Evolutionary conservation across 164 flowering plant genomes (phyloP).

Genomic region (Berberis thunbergii): DNA sequence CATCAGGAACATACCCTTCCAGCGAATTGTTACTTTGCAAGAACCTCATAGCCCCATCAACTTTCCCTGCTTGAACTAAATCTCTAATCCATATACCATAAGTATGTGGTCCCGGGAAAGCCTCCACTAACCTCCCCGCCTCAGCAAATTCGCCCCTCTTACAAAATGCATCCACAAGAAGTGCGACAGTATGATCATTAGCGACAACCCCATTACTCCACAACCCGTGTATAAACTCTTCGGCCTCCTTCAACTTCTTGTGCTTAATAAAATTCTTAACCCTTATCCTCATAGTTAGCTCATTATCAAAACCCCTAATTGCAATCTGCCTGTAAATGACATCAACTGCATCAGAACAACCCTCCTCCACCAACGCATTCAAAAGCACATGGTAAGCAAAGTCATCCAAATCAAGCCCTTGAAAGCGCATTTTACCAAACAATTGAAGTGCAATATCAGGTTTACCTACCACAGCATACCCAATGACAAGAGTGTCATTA

Average conservation of each 20-base stretch:
- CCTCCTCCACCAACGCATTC: conserved; percentile 44
- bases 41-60: conserved; percentile 48
- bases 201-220: conserved; percentile 8
- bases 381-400: conserved; percentile 62
- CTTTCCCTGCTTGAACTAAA: conserved; percentile 40
- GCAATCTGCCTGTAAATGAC: conserved; percentile 40
- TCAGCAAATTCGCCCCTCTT: not conserved
- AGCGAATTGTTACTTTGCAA: conserved; percentile 24
- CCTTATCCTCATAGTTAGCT: conserved; percentile 34
- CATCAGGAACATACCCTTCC: conserved; percentile 56
- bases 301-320: conserved; percentile 38
- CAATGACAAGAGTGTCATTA: conserved; percentile 53
- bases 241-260: conserved; percentile 36
- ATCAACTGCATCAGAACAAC: conserved; percentile 35
- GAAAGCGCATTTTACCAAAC: conserved; percentile 70
- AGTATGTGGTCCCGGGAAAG: conserved; percentile 21
- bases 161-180: too few relatives aligned
- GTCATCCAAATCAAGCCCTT: conserved; percentile 54
- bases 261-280: conserved; percentile 54
- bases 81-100: conserved; percentile 46
- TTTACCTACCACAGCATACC: conserved; percentile 67
- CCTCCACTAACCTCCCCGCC: conserved; percentile 44
- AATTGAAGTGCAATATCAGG: conserved; percentile 52
- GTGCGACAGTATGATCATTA: conserved; percentile 12
- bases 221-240: conserved; percentile 28